These are phyloP conservation scores for Trichoderma breve DNA, from an alignment of 2,329 filamentous ascomycete species.

Conservation along the genomic window DNA sequence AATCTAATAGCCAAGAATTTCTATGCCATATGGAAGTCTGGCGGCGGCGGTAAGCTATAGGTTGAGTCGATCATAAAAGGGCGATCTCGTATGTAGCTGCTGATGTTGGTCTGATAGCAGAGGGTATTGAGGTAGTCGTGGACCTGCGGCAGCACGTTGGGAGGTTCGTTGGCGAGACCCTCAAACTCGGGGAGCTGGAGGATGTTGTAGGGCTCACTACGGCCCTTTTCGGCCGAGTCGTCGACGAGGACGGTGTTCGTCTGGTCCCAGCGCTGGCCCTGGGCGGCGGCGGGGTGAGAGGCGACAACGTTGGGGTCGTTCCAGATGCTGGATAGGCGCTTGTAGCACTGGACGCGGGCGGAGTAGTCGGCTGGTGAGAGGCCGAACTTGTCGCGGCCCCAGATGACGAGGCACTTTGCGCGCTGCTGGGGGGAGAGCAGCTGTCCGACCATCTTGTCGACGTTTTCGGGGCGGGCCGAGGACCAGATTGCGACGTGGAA, in stretches of 20 bases:
- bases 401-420: slow-evolving; percentile 62
- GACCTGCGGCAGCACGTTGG: slow-evolving; percentile 53
- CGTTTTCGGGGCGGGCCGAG: slow-evolving; percentile 73
- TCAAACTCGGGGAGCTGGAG: slow-evolving; percentile 77
- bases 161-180: slow-evolving; percentile 42
- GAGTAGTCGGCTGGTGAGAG: slow-evolving; percentile 64
- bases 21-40: neutral
- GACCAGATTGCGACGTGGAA: slow-evolving; percentile 90
- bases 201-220: slow-evolving; percentile 79
- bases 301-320: slow-evolving; percentile 41
- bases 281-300: slow-evolving; percentile 43
- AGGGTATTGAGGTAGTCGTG: slow-evolving; percentile 61
- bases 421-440: slow-evolving; percentile 59
- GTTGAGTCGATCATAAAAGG: slow-evolving; percentile 46
- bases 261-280: slow-evolving; percentile 65
- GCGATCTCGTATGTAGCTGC: slow-evolving; percentile 53
- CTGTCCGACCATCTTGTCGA: slow-evolving; percentile 62
- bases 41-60: slow-evolving; percentile 25
- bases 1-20: neutral
- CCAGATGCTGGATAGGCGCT: slow-evolving; percentile 77
- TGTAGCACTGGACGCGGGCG: slow-evolving; percentile 80
- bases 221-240: slow-evolving; percentile 77
- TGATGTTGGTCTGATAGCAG: slow-evolving; percentile 58
- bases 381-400: slow-evolving; percentile 75
- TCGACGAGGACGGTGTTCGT: slow-evolving; percentile 88